Percentiles rank a stretch among this genome's conserved stretches.
Evolutionary conservation across 257 asterid genomes (phyloP).

Genomic region (Nicotiana obtusifolia): DNA sequence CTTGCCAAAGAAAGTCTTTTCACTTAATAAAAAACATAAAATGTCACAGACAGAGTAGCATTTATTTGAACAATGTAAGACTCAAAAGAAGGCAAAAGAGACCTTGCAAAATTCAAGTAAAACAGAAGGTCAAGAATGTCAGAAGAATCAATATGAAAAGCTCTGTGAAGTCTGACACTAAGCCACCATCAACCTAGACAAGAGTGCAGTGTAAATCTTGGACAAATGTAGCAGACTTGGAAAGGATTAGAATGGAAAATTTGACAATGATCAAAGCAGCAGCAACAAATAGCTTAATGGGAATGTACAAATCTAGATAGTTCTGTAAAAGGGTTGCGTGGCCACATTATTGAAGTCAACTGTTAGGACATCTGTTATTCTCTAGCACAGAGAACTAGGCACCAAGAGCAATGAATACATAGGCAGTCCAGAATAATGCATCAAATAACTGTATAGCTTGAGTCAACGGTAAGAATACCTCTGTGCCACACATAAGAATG

Average conservation of each 20-base stretch:
- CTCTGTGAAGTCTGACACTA: neutral
- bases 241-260: neutral
- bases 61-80: neutral
- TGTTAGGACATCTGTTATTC: neutral
- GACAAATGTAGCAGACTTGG: neutral
- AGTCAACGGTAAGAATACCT: constrained; percentile 42
- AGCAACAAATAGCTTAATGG: neutral
- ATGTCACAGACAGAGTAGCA: neutral
- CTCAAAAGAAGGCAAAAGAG: neutral
- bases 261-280: neutral
- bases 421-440: neutral
- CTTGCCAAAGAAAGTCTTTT: too few relatives aligned
- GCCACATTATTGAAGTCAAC: neutral
- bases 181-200: constrained; percentile 1
- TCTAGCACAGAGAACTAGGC: neutral
- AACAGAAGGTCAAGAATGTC: neutral
- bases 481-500: constrained; percentile 70
- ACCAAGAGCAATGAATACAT: neutral
- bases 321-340: neutral
- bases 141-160: neutral
- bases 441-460: neutral
- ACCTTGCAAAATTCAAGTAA: neutral
- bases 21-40: too few relatives aligned
- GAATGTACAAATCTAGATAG: neutral
- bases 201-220: neutral